Evolutionary conservation across 2,329 filamentous ascomycete genomes (phyloP), one percentile per base, ranked within the genome.

Genomic region (Colletotrichum sublineola): DNA sequence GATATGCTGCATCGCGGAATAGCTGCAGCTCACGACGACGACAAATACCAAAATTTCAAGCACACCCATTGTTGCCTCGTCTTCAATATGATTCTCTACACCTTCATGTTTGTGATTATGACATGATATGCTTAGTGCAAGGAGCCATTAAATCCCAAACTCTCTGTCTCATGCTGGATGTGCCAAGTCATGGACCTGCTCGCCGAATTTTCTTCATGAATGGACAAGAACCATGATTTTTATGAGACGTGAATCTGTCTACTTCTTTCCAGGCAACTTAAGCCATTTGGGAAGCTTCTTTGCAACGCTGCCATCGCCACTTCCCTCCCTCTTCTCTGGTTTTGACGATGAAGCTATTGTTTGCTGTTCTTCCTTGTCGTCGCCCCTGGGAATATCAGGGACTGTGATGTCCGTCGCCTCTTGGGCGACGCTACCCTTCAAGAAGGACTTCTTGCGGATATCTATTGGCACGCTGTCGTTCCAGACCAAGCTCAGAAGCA

Each of bases 401-500:
- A 94, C 86, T 76, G 90, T 89, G 71, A 96, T 84, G 71, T 91
- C 88, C 78, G 88, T 88, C 1, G 94, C 94, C 77, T 89, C 86
- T 64, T 86, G 85, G 38, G 89, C 87, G 64, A 92, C 85, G 36
- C 84, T 83, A 1, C 80, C 75, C 76, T 89, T 91, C 68, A 96
- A 81, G 64, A 93, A 90, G 20, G 88, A 84, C 33, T 82, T 83
- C 40, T 86, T 86, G 71, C 91, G 85, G 5, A 86, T 87, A 14
- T 86, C 83, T 1, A 83, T 77, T n/a, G 88, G 85, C 1, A 91
- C 92, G 48, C 81, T 85, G 58, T 91, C 88, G 29, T 90, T 89
- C 93, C 94, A 97, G 1, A 90, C 82, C 73, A 97, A 88, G 72
- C 92, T 96, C 55, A 98, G 84, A 11, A 97, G 84, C 42, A 95